Percentiles rank a stretch among this genome's conserved stretches.
These are phyloP conservation scores for Starmera quercuum DNA, from an alignment of 805 yeast species.

Conservation along the genomic window DNA sequence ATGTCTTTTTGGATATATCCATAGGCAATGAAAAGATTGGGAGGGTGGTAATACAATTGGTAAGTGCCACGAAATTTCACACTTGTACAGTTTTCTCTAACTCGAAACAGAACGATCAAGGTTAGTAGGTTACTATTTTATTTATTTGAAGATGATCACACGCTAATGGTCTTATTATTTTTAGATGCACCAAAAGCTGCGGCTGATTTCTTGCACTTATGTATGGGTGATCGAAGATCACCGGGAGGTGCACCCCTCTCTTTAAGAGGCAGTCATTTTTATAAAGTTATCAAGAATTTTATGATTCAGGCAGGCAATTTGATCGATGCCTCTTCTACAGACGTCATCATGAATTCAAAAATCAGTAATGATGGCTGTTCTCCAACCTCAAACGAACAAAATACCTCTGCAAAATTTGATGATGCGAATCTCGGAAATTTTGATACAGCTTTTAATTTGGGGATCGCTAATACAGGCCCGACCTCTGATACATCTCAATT, in stretches of 20 bases:
- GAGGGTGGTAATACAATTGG: conserved; percentile 52
- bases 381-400: conserved; percentile 24
- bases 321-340: conserved; percentile 30
- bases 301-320: conserved; percentile 69
- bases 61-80: conserved; percentile 6
- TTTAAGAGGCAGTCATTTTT: conserved; percentile 43
- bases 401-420: conserved; percentile 31
- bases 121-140: background rate
- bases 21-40: conserved; percentile 39
- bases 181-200: conserved; percentile 47
- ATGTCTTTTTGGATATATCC: conserved; percentile 43
- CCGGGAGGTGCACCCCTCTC: conserved; percentile 20
- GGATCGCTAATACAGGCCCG: conserved; percentile 57
- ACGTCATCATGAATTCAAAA: conserved; percentile 16
- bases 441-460: conserved; percentile 42
- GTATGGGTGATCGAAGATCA: conserved; percentile 26
- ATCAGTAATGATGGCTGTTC: conserved; percentile 40
- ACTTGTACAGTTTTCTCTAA: background rate
- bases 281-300: conserved; percentile 60
- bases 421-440: conserved; percentile 48
- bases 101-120: conserved; percentile 2
- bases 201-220: conserved; percentile 41
- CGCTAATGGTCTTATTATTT: background rate
- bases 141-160: background rate
- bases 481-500: conserved; percentile 58